Percentiles rank a stretch among this genome's conserved stretches.
Evolutionary conservation across 495 filamentous ascomycete species (phyloP).

Genomic region (Daldinia vernicosa): DNA sequence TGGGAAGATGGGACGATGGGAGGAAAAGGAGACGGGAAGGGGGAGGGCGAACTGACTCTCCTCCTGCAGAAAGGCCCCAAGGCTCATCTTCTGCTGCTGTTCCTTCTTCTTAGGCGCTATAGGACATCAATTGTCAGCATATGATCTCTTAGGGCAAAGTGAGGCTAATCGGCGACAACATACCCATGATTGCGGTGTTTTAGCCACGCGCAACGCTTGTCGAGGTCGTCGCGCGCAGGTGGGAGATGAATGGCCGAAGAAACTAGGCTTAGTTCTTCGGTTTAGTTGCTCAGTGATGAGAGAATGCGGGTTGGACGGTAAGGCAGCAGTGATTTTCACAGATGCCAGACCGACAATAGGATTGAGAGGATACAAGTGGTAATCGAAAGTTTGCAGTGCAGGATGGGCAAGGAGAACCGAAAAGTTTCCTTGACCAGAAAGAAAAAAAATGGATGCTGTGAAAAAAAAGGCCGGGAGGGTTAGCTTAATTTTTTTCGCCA

Average conservation of each 20-base stretch:
- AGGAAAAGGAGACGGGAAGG: slow-evolving; percentile 36
- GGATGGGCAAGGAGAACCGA: slow-evolving; percentile 34
- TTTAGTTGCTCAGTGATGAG: background rate
- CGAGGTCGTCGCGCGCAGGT: slow-evolving; percentile 57
- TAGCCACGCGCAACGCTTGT: slow-evolving; percentile 53
- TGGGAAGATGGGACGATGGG: slow-evolving; percentile 13
- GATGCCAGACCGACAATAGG: slow-evolving; percentile 15
- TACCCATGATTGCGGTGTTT: slow-evolving; percentile 88
- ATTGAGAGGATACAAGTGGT: slow-evolving; percentile 23
- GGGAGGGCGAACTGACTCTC: slow-evolving; percentile 68
- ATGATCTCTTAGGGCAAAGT: slow-evolving; percentile 11
- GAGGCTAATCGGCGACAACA: slow-evolving; percentile 51
- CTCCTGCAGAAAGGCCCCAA: slow-evolving; percentile 89
- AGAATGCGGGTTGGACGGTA: slow-evolving; percentile 2
- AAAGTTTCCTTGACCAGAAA: slow-evolving; percentile 34
- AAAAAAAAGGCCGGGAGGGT: slow-evolving; percentile 39
- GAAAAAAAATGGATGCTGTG: slow-evolving; percentile 37
- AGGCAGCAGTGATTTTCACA: slow-evolving; percentile 17
- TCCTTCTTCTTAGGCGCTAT: slow-evolving; percentile 89
- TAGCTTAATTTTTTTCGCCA: slow-evolving; percentile 35
- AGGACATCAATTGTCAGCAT: slow-evolving; percentile 36
- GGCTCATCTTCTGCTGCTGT: slow-evolving; percentile 89
- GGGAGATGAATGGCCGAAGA: slow-evolving; percentile 39
- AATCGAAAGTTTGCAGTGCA: slow-evolving; percentile 24
- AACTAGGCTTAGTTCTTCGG: slow-evolving; percentile 30